A percentile compares a stretch with the other conserved stretches of the same genome.
Conservation (phyloP, 805 yeast species). For the Phaffomyces antillensis region DNA sequence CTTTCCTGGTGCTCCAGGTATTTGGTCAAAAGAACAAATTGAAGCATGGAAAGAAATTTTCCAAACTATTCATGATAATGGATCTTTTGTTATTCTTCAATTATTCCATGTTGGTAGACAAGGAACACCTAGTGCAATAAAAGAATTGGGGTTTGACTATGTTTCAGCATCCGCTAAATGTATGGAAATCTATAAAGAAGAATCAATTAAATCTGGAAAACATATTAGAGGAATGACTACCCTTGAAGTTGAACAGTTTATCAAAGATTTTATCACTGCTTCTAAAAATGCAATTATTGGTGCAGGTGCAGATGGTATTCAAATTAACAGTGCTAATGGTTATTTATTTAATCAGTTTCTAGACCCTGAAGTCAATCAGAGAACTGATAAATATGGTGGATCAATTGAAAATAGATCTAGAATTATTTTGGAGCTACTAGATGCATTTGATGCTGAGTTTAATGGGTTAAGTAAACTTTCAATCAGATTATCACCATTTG, state of each 20-base stretch:
- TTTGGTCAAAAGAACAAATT: conserved; percentile 39
- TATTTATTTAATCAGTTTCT: conserved; percentile 51
- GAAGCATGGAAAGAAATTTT: conserved; percentile 40
- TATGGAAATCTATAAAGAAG: conserved; percentile 21
- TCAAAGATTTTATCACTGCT: conserved; percentile 33
- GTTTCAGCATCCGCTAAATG: conserved; percentile 29
- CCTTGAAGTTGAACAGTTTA: conserved; percentile 30
- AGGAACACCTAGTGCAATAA: conserved; percentile 23
- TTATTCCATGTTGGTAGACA: conserved; percentile 40
- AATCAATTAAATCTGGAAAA: conserved; percentile 25
- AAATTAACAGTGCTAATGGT: conserved; percentile 63
- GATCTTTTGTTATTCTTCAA: conserved; percentile 38
- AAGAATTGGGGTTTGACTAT: conserved; percentile 28
- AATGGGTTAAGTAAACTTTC: conserved; percentile 8
- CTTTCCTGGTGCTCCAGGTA: conserved; percentile 35
- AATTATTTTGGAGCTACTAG: conserved; percentile 33
- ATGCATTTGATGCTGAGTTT: conserved; percentile 1
- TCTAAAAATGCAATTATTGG: conserved; percentile 29
- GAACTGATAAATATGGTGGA: conserved; percentile 50
- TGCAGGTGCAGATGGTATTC: conserved; percentile 48
- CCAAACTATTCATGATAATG: conserved; percentile 40
- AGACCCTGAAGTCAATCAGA: conserved; percentile 35
- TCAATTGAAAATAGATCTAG: conserved; percentile 42
- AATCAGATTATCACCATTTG: conserved; percentile 34
- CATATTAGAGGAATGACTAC: conserved; percentile 16